These are phyloP conservation scores for Ophiobolus disseminans DNA, from an alignment of 2,329 filamentous ascomycete genomes.

Conservation along the genomic window DNA sequence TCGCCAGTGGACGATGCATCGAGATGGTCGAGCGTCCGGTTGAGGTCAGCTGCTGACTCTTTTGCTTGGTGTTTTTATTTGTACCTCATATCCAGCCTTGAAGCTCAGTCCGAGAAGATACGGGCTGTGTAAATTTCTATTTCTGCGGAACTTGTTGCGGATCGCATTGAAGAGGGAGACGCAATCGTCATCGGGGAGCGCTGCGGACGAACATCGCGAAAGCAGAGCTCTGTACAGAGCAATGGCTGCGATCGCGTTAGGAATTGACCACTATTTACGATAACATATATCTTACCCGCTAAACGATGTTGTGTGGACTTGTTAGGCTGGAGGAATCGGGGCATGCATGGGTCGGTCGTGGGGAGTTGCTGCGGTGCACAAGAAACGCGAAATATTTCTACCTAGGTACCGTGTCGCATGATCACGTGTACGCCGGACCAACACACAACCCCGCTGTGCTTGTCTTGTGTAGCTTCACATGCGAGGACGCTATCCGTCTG, in stretches of 20 bases:
- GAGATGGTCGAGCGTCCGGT: conserved; percentile 52
- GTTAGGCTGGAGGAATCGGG: conserved; percentile 53
- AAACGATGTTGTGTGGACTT: conserved; percentile 59
- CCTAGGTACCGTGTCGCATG: conserved; percentile 20
- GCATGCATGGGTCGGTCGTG: conserved; percentile 50
- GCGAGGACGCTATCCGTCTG: too few species aligned
- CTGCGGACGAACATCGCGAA: conserved; percentile 61
- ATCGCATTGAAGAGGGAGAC: conserved; percentile 65
- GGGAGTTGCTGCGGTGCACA: neutral
- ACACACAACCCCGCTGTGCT: too few species aligned
- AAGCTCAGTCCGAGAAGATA: conserved; percentile 69
- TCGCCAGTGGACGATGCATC: conserved; percentile 49
- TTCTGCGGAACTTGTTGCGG: conserved; percentile 67
- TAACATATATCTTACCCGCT: conserved; percentile 53
- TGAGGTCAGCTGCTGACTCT: conserved; percentile 11
- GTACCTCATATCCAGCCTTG: conserved; percentile 71
- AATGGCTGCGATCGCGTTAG: conserved; percentile 64
- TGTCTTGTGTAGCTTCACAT: too few species aligned
- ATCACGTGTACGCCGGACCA: conserved; percentile 29
- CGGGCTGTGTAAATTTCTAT: conserved; percentile 64
- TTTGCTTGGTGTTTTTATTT: neutral
- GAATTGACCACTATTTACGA: conserved; percentile 3
- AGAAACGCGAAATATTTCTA: conserved; percentile 18
- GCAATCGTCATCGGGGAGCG: conserved; percentile 59
- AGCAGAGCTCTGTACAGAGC: conserved; percentile 77